Evolutionary conservation across 768 basidiomycete species (phyloP).

Genomic region (Pilatotrama ljubarskyi): DNA sequence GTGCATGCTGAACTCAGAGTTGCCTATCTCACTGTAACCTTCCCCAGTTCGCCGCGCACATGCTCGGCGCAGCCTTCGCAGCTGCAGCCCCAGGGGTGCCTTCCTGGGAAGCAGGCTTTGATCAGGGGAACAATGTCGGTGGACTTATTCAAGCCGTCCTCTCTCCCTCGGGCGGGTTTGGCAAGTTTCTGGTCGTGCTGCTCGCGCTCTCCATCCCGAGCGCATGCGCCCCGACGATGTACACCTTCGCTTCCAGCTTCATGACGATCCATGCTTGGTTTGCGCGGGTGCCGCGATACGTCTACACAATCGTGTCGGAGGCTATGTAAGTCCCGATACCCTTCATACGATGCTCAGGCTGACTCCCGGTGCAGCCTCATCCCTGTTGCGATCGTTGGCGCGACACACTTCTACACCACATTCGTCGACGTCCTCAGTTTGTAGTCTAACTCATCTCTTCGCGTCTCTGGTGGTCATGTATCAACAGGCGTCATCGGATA

Average conservation of each 20-base stretch:
- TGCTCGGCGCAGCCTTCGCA: slow-evolving; percentile 48
- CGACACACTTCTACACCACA: slow-evolving; percentile 44
- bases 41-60: slow-evolving; percentile 39
- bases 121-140: slow-evolving; percentile 40
- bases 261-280: slow-evolving; percentile 40
- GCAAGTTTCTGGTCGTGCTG: slow-evolving; percentile 49
- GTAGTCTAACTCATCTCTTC: not conserved
- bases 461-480: slow-evolving; percentile 2
- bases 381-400: slow-evolving; percentile 49
- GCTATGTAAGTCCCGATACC: slow-evolving; percentile 35
- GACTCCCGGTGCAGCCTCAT: slow-evolving; percentile 36
- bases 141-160: slow-evolving; percentile 44
- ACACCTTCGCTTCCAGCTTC: slow-evolving; percentile 50
- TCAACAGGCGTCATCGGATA: slow-evolving; percentile 45
- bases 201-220: slow-evolving; percentile 55
- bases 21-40: not conserved
- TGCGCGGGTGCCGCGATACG: slow-evolving; percentile 44
- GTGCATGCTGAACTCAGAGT: no score
- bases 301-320: slow-evolving; percentile 46
- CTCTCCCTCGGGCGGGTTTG: slow-evolving; percentile 43
- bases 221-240: slow-evolving; percentile 61
- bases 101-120: slow-evolving; percentile 42
- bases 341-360: not conserved
- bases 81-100: slow-evolving; percentile 41
- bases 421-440: slow-evolving; percentile 44